A percentile compares a stretch with the other conserved stretches of the same genome.
Conservation (phyloP, 1,284 basidiomycete genomes). For the Cutaneotrichosporon spelunceum region DNA sequence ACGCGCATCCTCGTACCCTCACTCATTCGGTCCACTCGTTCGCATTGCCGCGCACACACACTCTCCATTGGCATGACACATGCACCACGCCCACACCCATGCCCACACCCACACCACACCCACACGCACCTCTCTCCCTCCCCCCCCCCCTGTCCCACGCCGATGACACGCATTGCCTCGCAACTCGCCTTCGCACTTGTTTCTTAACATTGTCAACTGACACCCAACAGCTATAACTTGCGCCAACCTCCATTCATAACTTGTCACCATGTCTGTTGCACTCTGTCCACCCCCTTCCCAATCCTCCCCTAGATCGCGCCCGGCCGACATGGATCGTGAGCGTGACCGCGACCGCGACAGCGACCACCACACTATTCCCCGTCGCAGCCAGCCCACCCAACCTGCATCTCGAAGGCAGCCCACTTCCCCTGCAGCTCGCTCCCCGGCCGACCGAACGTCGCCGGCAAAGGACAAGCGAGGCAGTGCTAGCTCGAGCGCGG, state of each 20-base stretch:
- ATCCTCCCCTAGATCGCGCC: background rate
- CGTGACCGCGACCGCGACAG: constrained; percentile 13
- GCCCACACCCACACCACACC: background rate
- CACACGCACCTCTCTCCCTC: background rate
- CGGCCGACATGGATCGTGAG: constrained; percentile 7
- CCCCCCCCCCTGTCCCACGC: background rate
- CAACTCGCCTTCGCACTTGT: background rate
- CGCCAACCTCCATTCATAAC: background rate
- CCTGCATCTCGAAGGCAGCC: constrained; percentile 7
- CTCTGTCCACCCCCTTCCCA: constrained; percentile 3
- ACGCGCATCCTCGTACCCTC: background rate
- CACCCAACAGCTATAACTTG: background rate
- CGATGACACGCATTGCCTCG: background rate
- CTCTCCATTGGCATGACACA: background rate
- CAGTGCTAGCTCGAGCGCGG: background rate
- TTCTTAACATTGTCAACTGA: background rate
- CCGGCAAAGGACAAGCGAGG: background rate
- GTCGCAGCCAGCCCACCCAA: constrained; percentile 12
- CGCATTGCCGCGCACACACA: too few relatives aligned
- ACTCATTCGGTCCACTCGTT: background rate
- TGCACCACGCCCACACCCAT: background rate
- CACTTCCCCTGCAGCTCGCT: constrained; percentile 2
- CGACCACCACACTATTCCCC: constrained; percentile 1
- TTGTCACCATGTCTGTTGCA: constrained; percentile 8
- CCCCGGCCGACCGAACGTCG: background rate